Evolutionary conservation across 2,329 filamentous ascomycete genomes (phyloP), one percentile per base, ranked within the genome.

Genomic region (Clonostachys rosea): DNA sequence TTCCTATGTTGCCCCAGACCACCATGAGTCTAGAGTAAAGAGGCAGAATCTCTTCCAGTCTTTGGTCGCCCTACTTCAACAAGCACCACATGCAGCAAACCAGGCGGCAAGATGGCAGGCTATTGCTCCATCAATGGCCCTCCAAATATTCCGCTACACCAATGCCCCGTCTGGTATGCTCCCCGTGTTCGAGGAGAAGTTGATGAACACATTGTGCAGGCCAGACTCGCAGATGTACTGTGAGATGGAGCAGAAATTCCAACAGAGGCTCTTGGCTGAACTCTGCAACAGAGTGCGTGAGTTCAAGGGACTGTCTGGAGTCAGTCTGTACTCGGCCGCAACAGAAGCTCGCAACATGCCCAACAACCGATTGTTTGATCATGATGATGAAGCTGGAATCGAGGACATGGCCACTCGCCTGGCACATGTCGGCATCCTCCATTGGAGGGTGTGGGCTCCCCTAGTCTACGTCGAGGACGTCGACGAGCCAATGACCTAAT

Each of bases 371-470:
- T 8, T 39, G 14, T n/a, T 8, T 62, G 65, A 53, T 66, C 70
- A 43, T 40, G 49, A 18, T 52, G 50, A 62, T 41, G 77, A 81
- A 43, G 72, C 69, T 40, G 73, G 75, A 34, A 59, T 87, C 36
- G 74, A 77, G 40, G 84, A 90, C 49, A 81, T 96, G 63, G 83
- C 89, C 1, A 86, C 84, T 41, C 83, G 89, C 42, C 75, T 96
- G 44, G 86, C 89, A 6, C 92, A 96, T 59, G 81, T 96, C 41
- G 83, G 88, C 13, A 76, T 94, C 6, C 70, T 97, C 20, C 91
- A 96, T 66, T 96, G 91, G 91, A 80, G 89, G 43, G 86, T 96
- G 4, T 97, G 91, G 90, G 79, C 81, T 2, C 80, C 81, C 3
- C 72, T 95, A 46, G 82, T 87, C 12, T 96, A 96, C 61, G 54